Evolutionary conservation across 2,329 filamentous ascomycete genomes (phyloP), one percentile per base, ranked within the genome.

Genomic region (Aspergillus sp.): DNA sequence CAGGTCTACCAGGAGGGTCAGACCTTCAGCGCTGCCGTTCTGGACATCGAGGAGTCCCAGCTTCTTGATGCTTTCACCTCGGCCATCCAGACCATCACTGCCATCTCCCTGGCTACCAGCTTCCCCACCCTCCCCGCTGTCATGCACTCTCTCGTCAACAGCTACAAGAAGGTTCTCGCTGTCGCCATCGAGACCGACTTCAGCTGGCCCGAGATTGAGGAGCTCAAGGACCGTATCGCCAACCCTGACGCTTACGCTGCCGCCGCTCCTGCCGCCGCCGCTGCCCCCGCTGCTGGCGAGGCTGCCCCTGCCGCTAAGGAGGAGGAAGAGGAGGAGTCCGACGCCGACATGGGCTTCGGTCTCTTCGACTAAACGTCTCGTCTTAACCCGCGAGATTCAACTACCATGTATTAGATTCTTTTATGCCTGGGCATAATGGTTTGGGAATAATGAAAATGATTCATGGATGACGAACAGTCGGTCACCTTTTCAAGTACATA

Each of bases 1-100:
- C 94, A 98, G 86, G 92, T 99, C 81, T 99, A 99, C 87, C 93
- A 99, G 84, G 84, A 94, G 76, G 95, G 95, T 75, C 95, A 99
- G 86, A 87, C 87, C 72, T 99, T 99, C 87, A 84, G 87, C 67
- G 81, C 92, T 67, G 82, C 80, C 65, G 91, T 99, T 70, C 87
- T 99, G 71, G 95, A 99, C 82, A 92, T 99, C 75, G 86, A 91
- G 75, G 94, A 99, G 85, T 88, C 91, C 66, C 93, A 98, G 85
- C 90, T 99, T 74, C 88, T 99, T 69, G 87, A 88, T 81, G 80
- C 90, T 63, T 90, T 99, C 85, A 80, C 84, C 76, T 84, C 84
- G 71, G 92, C 92, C 76, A 90, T 99, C 80, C 83, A 84, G 77
- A 91, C 93, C 79, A 90, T 99, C 78, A 90, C 95, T 77, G 85